Percentiles rank a stretch among this genome's conserved stretches.
Conservation (phyloP, 2,329 filamentous ascomycete genomes). For the Aspergillus intermedius region DNA sequence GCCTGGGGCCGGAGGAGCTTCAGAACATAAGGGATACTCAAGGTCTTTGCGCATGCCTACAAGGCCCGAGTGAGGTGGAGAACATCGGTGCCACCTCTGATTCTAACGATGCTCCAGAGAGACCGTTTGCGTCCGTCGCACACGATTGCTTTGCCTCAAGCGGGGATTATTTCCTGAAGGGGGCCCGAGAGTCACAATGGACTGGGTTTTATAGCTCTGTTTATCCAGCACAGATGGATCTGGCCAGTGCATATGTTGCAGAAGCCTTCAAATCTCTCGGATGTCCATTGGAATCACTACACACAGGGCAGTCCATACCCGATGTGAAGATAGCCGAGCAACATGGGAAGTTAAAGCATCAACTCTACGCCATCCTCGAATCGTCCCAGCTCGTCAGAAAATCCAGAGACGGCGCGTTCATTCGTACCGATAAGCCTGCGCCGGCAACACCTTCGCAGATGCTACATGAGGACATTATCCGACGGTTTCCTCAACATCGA, state of each 20-base stretch:
- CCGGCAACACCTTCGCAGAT: background rate
- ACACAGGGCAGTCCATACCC: background rate
- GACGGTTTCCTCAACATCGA: slow-evolving; percentile 26
- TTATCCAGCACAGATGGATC: background rate
- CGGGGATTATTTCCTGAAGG: no score
- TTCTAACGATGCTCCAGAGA: no score
- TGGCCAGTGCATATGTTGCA: background rate
- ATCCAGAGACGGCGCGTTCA: background rate
- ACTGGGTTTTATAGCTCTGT: background rate
- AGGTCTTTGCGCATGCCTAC: no score
- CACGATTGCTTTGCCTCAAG: no score
- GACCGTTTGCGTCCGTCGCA: no score
- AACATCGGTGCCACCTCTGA: no score
- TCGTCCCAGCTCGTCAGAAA: background rate
- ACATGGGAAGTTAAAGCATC: background rate
- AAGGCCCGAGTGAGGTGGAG: no score
- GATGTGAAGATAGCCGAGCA: background rate
- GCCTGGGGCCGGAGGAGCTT: no score
- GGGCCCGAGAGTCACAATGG: no score
- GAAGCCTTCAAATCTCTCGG: background rate
- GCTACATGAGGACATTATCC: slow-evolving; percentile 11
- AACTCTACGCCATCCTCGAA: background rate
- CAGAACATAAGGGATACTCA: no score
- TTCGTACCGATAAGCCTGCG: background rate
- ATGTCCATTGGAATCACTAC: background rate